Conservation (phyloP, 2,329 filamentous ascomycete genomes). For the Fusarium sp. region DNA sequence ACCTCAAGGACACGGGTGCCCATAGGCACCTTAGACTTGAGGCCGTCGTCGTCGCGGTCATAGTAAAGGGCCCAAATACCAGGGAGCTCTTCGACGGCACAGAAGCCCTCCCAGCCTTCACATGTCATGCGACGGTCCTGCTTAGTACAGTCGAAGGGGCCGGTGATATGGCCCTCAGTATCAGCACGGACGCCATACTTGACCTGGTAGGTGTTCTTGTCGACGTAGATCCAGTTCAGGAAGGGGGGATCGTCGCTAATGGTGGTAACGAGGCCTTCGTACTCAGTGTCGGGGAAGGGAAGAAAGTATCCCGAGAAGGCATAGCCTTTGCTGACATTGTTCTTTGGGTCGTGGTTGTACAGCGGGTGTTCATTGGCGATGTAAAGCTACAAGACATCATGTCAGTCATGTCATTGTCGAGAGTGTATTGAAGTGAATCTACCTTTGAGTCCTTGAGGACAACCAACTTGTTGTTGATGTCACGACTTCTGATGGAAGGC, state of each 20-base stretch:
- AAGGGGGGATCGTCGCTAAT: slow-evolving; percentile 59
- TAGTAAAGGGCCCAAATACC: slow-evolving; percentile 59
- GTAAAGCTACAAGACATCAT: slow-evolving; percentile 37
- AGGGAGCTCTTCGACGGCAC: slow-evolving; percentile 53
- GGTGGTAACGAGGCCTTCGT: slow-evolving; percentile 57
- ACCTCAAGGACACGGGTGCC: slow-evolving; percentile 63
- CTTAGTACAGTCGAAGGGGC: slow-evolving; percentile 60
- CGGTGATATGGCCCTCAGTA: slow-evolving; percentile 55
- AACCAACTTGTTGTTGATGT: slow-evolving; percentile 55
- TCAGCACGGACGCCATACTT: slow-evolving; percentile 55
- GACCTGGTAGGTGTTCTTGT: slow-evolving; percentile 55
- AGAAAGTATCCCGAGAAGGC: slow-evolving; percentile 65
- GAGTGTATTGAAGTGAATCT: not conserved
- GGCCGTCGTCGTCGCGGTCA: slow-evolving; percentile 55
- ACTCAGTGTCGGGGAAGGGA: slow-evolving; percentile 61
- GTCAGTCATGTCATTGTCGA: not conserved
- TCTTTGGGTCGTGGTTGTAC: slow-evolving; percentile 39
- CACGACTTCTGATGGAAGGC: slow-evolving; percentile 53
- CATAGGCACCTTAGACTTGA: slow-evolving; percentile 55
- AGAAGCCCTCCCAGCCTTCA: slow-evolving; percentile 59
- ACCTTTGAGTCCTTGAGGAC: slow-evolving; percentile 56
- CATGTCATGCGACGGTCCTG: slow-evolving; percentile 60
- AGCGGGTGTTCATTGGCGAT: slow-evolving; percentile 42
- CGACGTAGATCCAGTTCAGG: slow-evolving; percentile 60
- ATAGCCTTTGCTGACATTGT: slow-evolving; percentile 60